phyloP scores from a whole-genome alignment of 2,329 filamentous ascomycete genomes.

The Fusarium lateritium region DNA sequence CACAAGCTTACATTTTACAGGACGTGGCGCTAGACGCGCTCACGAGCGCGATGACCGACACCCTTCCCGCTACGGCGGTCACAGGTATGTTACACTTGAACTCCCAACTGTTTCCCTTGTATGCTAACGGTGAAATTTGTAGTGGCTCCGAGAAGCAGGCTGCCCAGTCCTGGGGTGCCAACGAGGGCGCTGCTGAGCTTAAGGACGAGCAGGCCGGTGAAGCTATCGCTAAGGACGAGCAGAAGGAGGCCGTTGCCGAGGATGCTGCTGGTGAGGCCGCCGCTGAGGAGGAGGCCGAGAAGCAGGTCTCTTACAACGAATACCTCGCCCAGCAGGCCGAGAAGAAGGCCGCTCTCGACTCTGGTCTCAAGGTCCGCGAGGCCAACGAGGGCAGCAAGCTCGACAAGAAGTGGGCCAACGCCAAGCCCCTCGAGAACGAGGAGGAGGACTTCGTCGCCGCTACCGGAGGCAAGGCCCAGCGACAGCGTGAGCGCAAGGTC shows the following conservation, averaged over 20 bases:
- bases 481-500: constrained; percentile 91
- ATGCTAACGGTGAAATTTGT: constrained; percentile 46
- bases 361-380: constrained; percentile 80
- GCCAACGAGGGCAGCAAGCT: constrained; percentile 91
- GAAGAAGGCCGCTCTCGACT: constrained; percentile 82
- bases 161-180: constrained; percentile 89
- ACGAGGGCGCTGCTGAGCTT: constrained; percentile 85
- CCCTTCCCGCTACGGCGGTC: constrained; percentile 58
- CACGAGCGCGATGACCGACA: constrained; percentile 72
- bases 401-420: constrained; percentile 93
- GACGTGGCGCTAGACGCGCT: constrained; percentile 67
- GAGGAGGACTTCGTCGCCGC: constrained; percentile 86
- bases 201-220: constrained; percentile 94
- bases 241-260: constrained; percentile 76
- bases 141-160: constrained; percentile 90
- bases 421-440: constrained; percentile 78
- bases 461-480: constrained; percentile 81
- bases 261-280: constrained; percentile 65
- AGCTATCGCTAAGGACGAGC: constrained; percentile 87
- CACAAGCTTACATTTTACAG: constrained; percentile 51
- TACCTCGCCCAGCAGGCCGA: constrained; percentile 82
- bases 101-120: not conserved
- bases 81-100: constrained; percentile 59
- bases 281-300: constrained; percentile 74
- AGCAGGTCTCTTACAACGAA: constrained; percentile 89